These are phyloP conservation scores for Starmerella etchellsii DNA, from an alignment of 805 yeast genomes.

Conservation along the genomic window DNA sequence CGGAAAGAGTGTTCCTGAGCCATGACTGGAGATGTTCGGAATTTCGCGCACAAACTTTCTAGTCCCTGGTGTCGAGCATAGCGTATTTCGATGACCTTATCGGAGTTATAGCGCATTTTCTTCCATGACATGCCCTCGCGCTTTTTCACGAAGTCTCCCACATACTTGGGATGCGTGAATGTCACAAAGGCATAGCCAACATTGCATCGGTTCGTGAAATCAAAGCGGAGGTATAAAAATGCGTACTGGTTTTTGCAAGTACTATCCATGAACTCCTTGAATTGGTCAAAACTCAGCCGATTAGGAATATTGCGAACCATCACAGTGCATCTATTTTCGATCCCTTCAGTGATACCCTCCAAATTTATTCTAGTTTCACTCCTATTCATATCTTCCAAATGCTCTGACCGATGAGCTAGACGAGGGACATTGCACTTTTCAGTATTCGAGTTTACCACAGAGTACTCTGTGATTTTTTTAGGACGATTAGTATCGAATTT, in stretches of 20 bases:
- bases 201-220: constrained; percentile 40
- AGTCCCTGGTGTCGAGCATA: constrained; percentile 43
- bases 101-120: constrained; percentile 32
- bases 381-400: no score
- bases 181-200: constrained; percentile 46
- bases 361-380: constrained; percentile 23
- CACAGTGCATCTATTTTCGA: constrained; percentile 36
- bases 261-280: constrained; percentile 35
- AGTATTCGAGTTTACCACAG: background rate
- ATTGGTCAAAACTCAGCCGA: constrained; percentile 35
- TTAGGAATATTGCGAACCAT: constrained; percentile 47
- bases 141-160: constrained; percentile 34
- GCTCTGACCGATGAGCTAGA: background rate
- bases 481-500: background rate
- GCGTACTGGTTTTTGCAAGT: constrained; percentile 32
- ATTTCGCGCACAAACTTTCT: constrained; percentile 34
- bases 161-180: constrained; percentile 34
- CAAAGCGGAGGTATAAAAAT: constrained; percentile 38
- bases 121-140: constrained; percentile 39
- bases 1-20: constrained; percentile 35
- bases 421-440: background rate
- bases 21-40: constrained; percentile 40
- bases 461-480: no score
- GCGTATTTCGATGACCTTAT: constrained; percentile 38
- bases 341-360: constrained; percentile 30